Evolutionary conservation across 805 yeast species (phyloP), one percentile per base, ranked within the genome.

Genomic region (Cyberlindnera meyerae): DNA sequence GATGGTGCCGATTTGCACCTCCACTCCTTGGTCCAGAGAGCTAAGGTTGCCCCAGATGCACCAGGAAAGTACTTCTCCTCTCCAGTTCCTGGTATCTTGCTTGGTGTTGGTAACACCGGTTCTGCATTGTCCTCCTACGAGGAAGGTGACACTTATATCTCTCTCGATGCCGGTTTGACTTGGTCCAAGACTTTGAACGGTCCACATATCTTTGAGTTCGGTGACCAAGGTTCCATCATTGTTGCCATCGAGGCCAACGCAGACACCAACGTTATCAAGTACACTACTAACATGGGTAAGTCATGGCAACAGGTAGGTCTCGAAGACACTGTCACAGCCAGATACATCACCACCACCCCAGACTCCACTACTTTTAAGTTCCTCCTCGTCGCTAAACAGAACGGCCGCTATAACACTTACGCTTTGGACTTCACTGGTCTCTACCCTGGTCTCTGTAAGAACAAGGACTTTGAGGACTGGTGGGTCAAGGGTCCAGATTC

Each of bases 141-240:
- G 4, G 49, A 58, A 12, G 53, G 66, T 28, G 61, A 62, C 34
- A 76, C 93, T 1, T 87, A 66, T 54, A 54, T 84, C 7, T 82
- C 95, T 0, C 63, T 81, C 39, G 87, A 86, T 61, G 88, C 85
- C 18, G 95, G 96, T 18, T 51, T 66, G n/a, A 63, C 81, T 0
- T 86, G 95, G 95, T 58, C 60, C 18, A 54, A 63, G 37, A 72
- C 77, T 1, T 48, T 76, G 11, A 73, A 75, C 18, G 70, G 66
- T 29, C 73, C 84, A 3, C 65, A 74, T 26, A 42, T 66, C 4
- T 75, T 73, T 43, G 68, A 77, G 2, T 78, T 77, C 61, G 95
- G 90, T 31, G 94, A 86, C 57, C 75, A 73, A 40, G 96, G 95
- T 24, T 82, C 85, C 50, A 57, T 86, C 9, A 70, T 84, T 13